A percentile compares a stretch with the other conserved stretches of the same genome.
phyloP scores from a whole-genome alignment of 441 rosid species.

The Erysimum pusillum region DNA sequence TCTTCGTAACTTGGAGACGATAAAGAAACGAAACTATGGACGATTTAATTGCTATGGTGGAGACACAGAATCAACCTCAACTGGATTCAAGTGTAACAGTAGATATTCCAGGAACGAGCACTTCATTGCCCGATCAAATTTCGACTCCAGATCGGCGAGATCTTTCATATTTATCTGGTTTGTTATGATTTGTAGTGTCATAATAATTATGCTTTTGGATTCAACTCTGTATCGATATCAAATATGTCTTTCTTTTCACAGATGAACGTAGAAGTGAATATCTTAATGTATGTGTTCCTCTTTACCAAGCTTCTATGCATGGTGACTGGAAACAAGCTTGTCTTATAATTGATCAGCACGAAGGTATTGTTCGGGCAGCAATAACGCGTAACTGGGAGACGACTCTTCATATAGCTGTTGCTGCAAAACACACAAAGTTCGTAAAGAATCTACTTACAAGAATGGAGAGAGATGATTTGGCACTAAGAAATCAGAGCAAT shows the following conservation, averaged over 20 bases:
- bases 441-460: slow-evolving; percentile 21
- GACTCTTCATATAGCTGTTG: slow-evolving; percentile 38
- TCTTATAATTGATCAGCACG: neutral
- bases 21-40: neutral
- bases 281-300: slow-evolving; percentile 18
- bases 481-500: neutral
- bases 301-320: slow-evolving; percentile 45
- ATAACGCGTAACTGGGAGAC: slow-evolving; percentile 39
- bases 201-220: neutral
- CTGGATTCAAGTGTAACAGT: neutral
- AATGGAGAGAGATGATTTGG: slow-evolving; percentile 11
- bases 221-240: neutral
- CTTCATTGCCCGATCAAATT: neutral
- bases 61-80: neutral
- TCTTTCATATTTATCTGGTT: slow-evolving; percentile 9
- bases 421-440: slow-evolving; percentile 10
- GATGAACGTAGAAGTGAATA: slow-evolving; percentile 13
- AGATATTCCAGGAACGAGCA: neutral
- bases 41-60: neutral
- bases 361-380: neutral
- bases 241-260: neutral
- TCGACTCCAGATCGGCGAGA: no score
- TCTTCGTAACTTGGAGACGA: neutral
- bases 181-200: neutral
- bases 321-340: slow-evolving; percentile 45